Evolutionary conservation across 2,329 filamentous ascomycete genomes (phyloP), one percentile per base, ranked within the genome.

Genomic region (Botrytis byssoidea): DNA sequence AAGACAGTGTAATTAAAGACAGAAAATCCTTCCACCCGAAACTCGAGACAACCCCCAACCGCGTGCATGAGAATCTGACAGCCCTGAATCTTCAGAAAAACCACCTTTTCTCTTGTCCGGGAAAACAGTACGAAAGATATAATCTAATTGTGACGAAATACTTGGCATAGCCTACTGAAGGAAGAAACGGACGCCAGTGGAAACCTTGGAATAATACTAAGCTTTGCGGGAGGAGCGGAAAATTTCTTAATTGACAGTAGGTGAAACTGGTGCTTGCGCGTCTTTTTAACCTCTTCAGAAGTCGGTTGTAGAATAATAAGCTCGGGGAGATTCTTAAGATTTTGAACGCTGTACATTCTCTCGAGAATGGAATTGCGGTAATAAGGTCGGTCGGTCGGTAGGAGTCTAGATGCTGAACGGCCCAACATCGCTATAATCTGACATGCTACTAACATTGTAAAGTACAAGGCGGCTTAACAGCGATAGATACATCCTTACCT

Each of bases 141-240:
- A 42, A 57, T 25, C 35, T 32, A 44, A 57, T 69, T 48, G n/a
- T 44, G 66, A 57, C 25, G 8, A 10, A 44, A 57, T 35, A 37
- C 37, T 32, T 25, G 10, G 37, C 25, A 68, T 32, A 68, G 35
- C 18, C 35, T 68, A 22, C 66, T 8, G 25, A 68, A 68, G 35
- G 48, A 68, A 68, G 48, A 57, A 57, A 57, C 66, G 18, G 42
- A 40, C 2, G 25, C 48, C 35, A 68, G 65, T 32, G 16, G 25
- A 42, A 42, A 20, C 25, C 35, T 29, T 9, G 10, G 9, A 10
- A 42, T 42, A 16, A 57, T 57, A 29, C 25, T 35, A 71, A 65
- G 59, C 59, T 51, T 71, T 55, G 44, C 69, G 59, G 69, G 69
- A 65, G 32, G 69, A 71, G 32, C 6, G 16, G n/a, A 32, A 4